phyloP scores from a whole-genome alignment of 2,329 filamentous ascomycete genomes.

The Niveomyces coronatus region DNA sequence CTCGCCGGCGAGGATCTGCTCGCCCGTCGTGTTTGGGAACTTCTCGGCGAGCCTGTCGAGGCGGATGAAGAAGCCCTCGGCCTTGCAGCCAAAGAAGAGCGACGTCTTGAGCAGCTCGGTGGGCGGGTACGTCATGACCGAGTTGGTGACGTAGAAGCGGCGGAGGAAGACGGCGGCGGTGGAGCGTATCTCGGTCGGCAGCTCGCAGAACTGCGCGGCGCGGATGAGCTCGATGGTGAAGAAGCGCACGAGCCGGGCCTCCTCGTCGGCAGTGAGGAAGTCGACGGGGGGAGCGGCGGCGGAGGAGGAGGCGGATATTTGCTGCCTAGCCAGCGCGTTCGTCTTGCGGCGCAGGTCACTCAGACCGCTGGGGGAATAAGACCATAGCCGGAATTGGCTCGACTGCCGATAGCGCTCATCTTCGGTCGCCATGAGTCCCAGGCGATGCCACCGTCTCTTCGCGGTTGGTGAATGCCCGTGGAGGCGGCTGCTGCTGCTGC shows the following conservation, averaged over 20 bases:
- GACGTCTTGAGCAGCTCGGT: constrained; percentile 81
- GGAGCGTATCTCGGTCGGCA: constrained; percentile 39
- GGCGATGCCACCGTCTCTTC: no score
- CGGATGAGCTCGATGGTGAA: constrained; percentile 54
- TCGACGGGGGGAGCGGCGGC: constrained; percentile 52
- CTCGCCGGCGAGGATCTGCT: constrained; percentile 82
- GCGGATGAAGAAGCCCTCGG: constrained; percentile 71
- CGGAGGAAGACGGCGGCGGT: constrained; percentile 85
- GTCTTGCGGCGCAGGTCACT: constrained; percentile 64
- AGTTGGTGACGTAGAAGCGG: constrained; percentile 93
- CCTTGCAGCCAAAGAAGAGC: constrained; percentile 88
- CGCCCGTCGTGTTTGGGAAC: constrained; percentile 60
- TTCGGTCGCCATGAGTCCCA: constrained; percentile 68
- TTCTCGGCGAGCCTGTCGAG: constrained; percentile 55
- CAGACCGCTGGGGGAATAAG: constrained; percentile 68
- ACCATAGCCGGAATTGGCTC: constrained; percentile 88
- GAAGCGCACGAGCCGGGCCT: constrained; percentile 69
- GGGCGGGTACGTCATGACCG: constrained; percentile 90
- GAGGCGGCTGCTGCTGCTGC: no score
- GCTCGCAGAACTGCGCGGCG: constrained; percentile 42
- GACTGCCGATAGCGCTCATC: constrained; percentile 85
- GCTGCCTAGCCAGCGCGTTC: constrained; percentile 60
- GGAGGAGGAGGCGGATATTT: constrained; percentile 48
- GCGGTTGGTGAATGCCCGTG: no score
- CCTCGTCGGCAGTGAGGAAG: constrained; percentile 74